Percentiles rank a stretch among this genome's conserved stretches.
phyloP scores from a whole-genome alignment of 2,329 filamentous ascomycete species.

The Colletotrichum siamense region DNA sequence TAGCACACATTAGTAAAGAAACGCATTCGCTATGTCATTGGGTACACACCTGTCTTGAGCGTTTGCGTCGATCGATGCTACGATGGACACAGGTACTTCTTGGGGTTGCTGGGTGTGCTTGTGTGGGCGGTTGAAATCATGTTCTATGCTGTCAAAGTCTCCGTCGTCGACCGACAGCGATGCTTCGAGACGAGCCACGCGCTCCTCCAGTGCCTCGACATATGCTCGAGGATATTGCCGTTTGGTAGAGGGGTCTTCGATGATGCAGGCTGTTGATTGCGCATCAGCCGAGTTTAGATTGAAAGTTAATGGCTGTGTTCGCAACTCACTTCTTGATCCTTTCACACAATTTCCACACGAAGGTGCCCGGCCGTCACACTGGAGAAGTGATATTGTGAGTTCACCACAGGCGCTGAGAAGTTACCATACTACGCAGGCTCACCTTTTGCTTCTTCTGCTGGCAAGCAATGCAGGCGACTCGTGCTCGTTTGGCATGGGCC shows the following conservation, averaged over 20 bases:
- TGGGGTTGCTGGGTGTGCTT: background rate
- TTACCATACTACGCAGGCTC: background rate
- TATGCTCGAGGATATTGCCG: background rate
- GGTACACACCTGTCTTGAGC: background rate
- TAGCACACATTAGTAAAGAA: background rate
- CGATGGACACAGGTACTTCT: background rate
- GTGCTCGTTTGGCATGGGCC: background rate
- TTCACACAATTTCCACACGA: background rate
- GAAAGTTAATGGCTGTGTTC: background rate
- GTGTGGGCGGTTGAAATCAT: background rate
- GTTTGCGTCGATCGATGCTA: background rate
- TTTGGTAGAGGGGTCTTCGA: background rate
- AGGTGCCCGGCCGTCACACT: background rate
- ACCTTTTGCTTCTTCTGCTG: background rate
- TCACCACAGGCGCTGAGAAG: accelerated
- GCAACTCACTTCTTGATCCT: background rate
- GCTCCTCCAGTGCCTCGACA: background rate
- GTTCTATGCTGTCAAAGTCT: background rate
- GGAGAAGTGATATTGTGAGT: background rate
- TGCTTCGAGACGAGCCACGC: background rate
- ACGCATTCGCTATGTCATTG: accelerated
- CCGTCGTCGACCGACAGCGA: background rate
- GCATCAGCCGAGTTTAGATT: background rate
- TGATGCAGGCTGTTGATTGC: background rate
- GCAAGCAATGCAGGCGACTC: background rate